Conservation (phyloP, 1,284 basidiomycete species). For the Irpex sp. region DNA sequence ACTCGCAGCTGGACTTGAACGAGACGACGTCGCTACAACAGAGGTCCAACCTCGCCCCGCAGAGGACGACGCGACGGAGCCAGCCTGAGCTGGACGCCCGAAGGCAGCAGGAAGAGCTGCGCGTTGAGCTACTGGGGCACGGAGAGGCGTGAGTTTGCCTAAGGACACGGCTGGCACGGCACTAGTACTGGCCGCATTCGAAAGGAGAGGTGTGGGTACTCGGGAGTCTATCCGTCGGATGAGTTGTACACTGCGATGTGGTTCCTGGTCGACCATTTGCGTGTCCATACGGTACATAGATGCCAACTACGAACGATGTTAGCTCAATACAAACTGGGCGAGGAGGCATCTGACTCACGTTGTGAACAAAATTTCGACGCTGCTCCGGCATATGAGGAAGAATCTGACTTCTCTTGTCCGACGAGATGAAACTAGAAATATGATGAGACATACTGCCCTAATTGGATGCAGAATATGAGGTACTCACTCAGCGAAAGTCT, state of each 20-base stretch:
- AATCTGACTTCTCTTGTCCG: constrained; percentile 68
- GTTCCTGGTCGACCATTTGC: constrained; percentile 83
- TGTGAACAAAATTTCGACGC: constrained; percentile 76
- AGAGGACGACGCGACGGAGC: constrained; percentile 10
- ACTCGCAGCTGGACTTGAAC: constrained; percentile 19
- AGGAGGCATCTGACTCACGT: constrained; percentile 37
- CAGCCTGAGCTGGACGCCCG: constrained; percentile 13
- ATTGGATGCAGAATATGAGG: too few relatives aligned
- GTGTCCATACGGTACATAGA: constrained; percentile 77
- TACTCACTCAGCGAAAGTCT: constrained; percentile 73
- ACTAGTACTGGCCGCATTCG: constrained; percentile 27
- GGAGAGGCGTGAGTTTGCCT: constrained; percentile 58
- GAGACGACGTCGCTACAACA: constrained; percentile 24
- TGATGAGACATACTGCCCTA: too few relatives aligned
- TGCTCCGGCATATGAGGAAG: constrained; percentile 80
- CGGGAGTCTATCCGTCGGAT: constrained; percentile 79
- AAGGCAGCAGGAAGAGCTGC: constrained; percentile 11
- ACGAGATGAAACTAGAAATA: constrained; percentile 56
- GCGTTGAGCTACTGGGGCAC: constrained; percentile 24
- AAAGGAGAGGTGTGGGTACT: constrained; percentile 69
- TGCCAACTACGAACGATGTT: constrained; percentile 48
- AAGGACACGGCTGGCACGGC: constrained; percentile 31
- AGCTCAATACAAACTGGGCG: neutral
- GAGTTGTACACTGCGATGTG: constrained; percentile 75
- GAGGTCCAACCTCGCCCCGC: constrained; percentile 35